Conservation (phyloP, 164 flowering plant species). For the Macadamia tetraphylla region DNA sequence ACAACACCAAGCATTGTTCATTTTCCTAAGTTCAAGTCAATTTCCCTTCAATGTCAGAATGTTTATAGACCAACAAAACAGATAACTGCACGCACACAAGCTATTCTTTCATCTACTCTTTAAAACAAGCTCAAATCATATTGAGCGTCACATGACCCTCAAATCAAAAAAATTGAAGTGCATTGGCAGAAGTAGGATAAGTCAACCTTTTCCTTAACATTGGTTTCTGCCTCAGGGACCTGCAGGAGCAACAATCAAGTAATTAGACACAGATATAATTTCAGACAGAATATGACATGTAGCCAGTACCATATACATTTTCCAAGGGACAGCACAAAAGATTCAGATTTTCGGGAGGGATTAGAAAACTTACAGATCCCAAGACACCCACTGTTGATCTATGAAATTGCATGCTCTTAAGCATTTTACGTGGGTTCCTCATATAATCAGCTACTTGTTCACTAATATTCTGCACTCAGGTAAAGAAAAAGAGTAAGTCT, state of each 20-base stretch:
- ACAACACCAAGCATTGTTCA: too few species aligned
- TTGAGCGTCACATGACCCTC: too few species aligned
- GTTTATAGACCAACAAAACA: too few species aligned
- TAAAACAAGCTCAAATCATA: too few species aligned
- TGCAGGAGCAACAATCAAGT: conserved; percentile 16
- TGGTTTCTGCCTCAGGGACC: conserved; percentile 28
- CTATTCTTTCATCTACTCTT: too few species aligned
- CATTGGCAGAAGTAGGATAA: not conserved
- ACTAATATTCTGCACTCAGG: conserved; percentile 62
- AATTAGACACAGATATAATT: not conserved
- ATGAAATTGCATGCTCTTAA: conserved; percentile 77
- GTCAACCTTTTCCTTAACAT: conserved; percentile 22
- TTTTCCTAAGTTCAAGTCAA: too few species aligned
- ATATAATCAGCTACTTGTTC: conserved; percentile 82
- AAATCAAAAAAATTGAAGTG: not conserved
- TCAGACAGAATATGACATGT: not conserved
- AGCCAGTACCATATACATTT: not conserved
- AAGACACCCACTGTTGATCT: conserved; percentile 57
- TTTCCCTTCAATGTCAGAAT: too few species aligned
- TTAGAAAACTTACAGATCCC: conserved; percentile 51
- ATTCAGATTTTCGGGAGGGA: not conserved
- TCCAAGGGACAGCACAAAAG: not conserved
- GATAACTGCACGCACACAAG: too few species aligned
- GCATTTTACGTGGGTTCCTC: conserved; percentile 95
- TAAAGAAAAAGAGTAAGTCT: conserved; percentile 7